phyloP scores from a whole-genome alignment of 2,329 filamentous ascomycete species.

The Phyllachora maydis region DNA sequence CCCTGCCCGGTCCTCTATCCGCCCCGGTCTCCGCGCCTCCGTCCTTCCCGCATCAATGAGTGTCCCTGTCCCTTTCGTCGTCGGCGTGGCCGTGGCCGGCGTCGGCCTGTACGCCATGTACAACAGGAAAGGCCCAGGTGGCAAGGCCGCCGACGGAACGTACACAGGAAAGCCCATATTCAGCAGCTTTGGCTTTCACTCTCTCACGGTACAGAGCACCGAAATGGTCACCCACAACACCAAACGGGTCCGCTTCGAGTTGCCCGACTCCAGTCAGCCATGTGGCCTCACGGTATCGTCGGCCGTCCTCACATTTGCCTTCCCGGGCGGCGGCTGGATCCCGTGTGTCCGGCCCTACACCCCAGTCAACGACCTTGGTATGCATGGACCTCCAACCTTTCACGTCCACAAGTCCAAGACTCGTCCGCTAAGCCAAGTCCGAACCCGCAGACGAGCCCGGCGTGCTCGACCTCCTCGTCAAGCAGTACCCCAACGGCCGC shows the following conservation, averaged over 20 bases:
- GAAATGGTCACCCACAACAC: conserved; percentile 36
- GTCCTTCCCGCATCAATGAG: conserved; percentile 6
- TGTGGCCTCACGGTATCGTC: conserved; percentile 29
- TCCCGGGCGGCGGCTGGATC: conserved; percentile 31
- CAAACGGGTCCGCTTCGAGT: conserved; percentile 32
- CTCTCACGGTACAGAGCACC: conserved; percentile 25
- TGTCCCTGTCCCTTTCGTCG: conserved; percentile 6
- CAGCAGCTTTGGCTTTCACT: conserved; percentile 16
- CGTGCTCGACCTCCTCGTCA: conserved; percentile 42
- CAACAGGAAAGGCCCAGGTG: conserved; percentile 1
- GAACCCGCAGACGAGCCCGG: conserved; percentile 27
- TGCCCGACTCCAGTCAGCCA: conserved; percentile 22
- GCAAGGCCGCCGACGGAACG: too few species aligned
- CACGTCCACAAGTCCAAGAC: conserved; percentile 1
- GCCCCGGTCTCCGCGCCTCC: conserved; percentile 4
- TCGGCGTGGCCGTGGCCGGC: conserved; percentile 7
- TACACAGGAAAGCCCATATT: conserved; percentile 4
- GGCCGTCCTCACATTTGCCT: conserved; percentile 38
- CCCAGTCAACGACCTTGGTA: conserved; percentile 32
- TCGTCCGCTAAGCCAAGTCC: conserved; percentile 2
- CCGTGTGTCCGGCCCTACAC: conserved; percentile 48
- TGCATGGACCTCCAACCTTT: conserved; percentile 2
- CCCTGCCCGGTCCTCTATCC: conserved; percentile 3
- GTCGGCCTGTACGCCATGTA: conserved; percentile 7
- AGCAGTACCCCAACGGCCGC: conserved; percentile 45